Base-by-base conservation (phyloP, 2,329 filamentous ascomycete species). In the Botryotinia narcissicola region DNA sequence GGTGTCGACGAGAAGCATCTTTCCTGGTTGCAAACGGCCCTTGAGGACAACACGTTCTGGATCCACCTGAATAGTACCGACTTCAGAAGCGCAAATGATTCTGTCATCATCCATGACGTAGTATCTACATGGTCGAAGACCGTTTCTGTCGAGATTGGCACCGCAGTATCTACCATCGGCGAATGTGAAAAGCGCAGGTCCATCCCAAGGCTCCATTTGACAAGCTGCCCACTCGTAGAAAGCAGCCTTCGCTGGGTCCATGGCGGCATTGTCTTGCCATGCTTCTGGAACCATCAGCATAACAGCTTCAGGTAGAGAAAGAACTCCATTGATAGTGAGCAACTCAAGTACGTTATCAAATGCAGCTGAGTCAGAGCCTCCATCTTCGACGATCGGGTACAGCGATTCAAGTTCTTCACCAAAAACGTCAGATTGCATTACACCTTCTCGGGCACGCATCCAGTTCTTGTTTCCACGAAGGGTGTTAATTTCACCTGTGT, bases 181-280 rank as follows among this genome's bases (percentile, higher is more conserved):
- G 84, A 98, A 98, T 10, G 95, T 98, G 86, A 98, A 98, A 46
- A 98, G 89, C 73, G 95, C 95, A 48, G 95, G 95, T 29, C 95
- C 95, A 83, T 98, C 95, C 95, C 95, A 98, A 25, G 95, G 95
- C 86, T 98, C 95, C 95, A 98, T 98, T 87, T 97, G 93, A 83
- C 95, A 98, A 77, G 94, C 95, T 80, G 95, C 95, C 94, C 95
- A 98, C 83, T 98, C 95, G 84, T 98, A 98, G 84, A 98, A 98
- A 70, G 95, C 95, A 74, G 95, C 93, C 85, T 98, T 98, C 80
- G 93, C 93, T 73, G 94, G 93, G 80, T 98, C 95, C 92, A 98
- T 97, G 74, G 90, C 87, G 54, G 90, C 86, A 83, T 98, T 98
- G 75, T 95, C 95, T 84, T 98, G 94, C 95, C 95, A 98, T 75